Conservation (phyloP, 2,329 filamentous ascomycete species). For the Penicillium sclerotigenum region DNA sequence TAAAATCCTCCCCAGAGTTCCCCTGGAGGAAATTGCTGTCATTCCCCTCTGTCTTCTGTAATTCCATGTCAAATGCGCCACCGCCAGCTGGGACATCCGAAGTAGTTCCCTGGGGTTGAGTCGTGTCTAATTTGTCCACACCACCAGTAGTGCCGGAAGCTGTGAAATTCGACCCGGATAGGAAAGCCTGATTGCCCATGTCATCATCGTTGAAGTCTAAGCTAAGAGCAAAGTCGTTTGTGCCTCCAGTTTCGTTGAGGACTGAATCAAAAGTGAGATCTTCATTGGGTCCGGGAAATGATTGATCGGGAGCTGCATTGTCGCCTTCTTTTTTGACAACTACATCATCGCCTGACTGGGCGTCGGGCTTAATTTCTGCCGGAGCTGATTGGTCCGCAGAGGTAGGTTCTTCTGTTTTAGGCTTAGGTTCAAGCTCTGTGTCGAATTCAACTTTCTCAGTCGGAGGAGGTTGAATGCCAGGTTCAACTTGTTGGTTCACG, state of each 20-base stretch:
- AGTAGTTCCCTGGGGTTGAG: constrained; percentile 21
- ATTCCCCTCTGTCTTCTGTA: constrained; percentile 28
- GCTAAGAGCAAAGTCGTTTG: constrained; percentile 40
- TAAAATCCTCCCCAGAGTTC: constrained; percentile 33
- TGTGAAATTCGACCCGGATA: constrained; percentile 34
- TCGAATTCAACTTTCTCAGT: constrained; percentile 18
- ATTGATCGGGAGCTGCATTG: constrained; percentile 21
- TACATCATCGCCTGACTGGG: constrained; percentile 13
- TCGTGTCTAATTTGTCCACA: constrained; percentile 10
- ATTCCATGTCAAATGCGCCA: constrained; percentile 39
- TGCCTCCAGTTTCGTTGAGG: constrained; percentile 33
- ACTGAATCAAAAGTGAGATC: constrained; percentile 44
- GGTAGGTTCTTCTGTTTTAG: constrained; percentile 15
- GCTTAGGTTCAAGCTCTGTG: constrained; percentile 16
- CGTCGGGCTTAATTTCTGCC: constrained; percentile 9
- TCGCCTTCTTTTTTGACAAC: constrained; percentile 26
- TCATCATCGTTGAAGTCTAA: constrained; percentile 41
- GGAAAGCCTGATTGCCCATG: constrained; percentile 38
- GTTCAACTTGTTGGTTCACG: constrained; percentile 14
- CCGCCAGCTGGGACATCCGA: constrained; percentile 26
- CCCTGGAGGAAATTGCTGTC: constrained; percentile 20
- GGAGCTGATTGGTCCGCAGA: constrained; percentile 12
- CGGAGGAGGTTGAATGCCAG: constrained; percentile 15
- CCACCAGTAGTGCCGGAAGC: constrained; percentile 17
- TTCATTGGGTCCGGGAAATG: constrained; percentile 26